Base-by-base conservation (phyloP, 2,329 filamentous ascomycete genomes). In the Calonectria pseudoturangicola region DNA sequence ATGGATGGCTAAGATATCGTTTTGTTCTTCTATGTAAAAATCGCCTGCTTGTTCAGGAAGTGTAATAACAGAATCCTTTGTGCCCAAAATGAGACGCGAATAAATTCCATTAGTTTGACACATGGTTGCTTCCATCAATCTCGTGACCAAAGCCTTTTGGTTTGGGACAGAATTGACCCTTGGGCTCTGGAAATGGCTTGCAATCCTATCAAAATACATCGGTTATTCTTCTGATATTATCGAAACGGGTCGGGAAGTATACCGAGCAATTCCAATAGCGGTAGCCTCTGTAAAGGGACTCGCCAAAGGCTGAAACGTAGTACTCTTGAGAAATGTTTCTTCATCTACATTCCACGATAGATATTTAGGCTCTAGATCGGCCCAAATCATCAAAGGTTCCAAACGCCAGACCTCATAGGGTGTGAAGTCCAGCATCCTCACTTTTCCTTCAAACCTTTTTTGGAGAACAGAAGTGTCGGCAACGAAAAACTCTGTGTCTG, bases 401-500 rank as follows among this genome's bases (percentile, higher is more conserved):
- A 79, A 74, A 51, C 72, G 74, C 77, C 77, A 79, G 4, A 79
- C 66, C 2, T 74, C 76, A 28, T 72, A 70, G 0, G 77, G 68
- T 2, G 75, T 75, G 13, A 79, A 79, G 2, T 79, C 76, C 3
- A 79, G 54, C n/a, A 79, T 3, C 1, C 70, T 71, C 6, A 79
- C n/a, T 3, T 70, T 72, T 0, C 65, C 72, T 0, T 58, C 18
- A 18, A 79, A 79, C 1, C 73, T 68, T 0, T 74, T 54, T 12
- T 73, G 56, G 13, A 79, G 60, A 6, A 75, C 64, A 25, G 77
- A 67, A 4, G 74, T 71, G 10, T 79, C 77, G 0, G 76, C 67
- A 10, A 79, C 73, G 0, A 70, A 78, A 41, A 77, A 78, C 8
- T 78, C 73, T 56, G 72, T 70, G 8, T 64, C 70, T n/a, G 70